phyloP scores from a whole-genome alignment of 2,329 filamentous ascomycete genomes.

The Fusarium pseudocircinatum region DNA sequence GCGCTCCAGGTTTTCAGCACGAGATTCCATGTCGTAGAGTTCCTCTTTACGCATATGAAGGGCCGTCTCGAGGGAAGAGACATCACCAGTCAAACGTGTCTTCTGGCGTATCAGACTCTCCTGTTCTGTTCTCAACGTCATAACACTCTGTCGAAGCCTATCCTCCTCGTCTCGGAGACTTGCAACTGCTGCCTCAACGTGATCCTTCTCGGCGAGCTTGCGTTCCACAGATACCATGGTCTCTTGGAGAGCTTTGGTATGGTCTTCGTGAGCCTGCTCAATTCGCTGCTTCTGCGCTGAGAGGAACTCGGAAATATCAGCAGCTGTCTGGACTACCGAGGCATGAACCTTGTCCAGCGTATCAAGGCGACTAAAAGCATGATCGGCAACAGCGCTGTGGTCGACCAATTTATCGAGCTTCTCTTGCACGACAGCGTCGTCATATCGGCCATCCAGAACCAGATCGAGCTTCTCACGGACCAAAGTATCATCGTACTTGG shows the following conservation, averaged over 20 bases:
- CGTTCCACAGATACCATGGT: conserved; percentile 84
- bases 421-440: conserved; percentile 53
- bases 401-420: conserved; percentile 63
- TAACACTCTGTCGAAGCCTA: conserved; percentile 64
- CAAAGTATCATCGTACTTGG: conserved; percentile 48
- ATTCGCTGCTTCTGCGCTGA: conserved; percentile 79
- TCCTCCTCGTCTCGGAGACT: conserved; percentile 63
- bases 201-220: conserved; percentile 71
- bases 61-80: conserved; percentile 91
- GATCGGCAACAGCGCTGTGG: conserved; percentile 71
- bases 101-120: conserved; percentile 83
- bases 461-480: conserved; percentile 45
- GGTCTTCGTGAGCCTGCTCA: conserved; percentile 79
- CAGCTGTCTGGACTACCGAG: conserved; percentile 84
- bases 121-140: conserved; percentile 71
- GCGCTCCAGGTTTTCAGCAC: conserved; percentile 88
- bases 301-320: conserved; percentile 85
- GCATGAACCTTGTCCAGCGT: conserved; percentile 89
- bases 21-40: conserved; percentile 87
- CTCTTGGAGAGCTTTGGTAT: conserved; percentile 82
- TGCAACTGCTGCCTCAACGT: conserved; percentile 65
- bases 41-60: conserved; percentile 90
- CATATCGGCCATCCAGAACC: conserved; percentile 56
- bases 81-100: conserved; percentile 81
- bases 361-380: conserved; percentile 78